phyloP scores from a whole-genome alignment of 768 basidiomycete genomes.

The Lenzites betulinus region DNA sequence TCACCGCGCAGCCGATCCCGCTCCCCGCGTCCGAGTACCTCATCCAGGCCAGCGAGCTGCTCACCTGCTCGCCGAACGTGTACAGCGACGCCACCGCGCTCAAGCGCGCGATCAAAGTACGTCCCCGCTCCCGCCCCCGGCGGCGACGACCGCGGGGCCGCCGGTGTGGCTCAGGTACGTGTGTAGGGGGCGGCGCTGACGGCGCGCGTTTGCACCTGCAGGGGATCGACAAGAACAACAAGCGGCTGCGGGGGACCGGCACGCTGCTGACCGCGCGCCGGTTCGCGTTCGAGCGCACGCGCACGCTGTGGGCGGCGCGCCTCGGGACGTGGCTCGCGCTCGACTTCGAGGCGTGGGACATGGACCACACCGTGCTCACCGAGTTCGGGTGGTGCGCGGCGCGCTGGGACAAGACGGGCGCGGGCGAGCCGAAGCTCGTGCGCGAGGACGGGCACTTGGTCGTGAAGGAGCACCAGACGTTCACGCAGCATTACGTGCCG shows the following conservation, averaged over 20 bases:
- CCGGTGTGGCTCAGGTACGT: background rate
- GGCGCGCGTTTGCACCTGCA: conserved; percentile 30
- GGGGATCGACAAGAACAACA: conserved; percentile 82
- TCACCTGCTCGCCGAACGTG: conserved; percentile 56
- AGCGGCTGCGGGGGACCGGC: conserved; percentile 67
- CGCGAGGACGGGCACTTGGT: conserved; percentile 62
- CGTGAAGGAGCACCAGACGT: conserved; percentile 62
- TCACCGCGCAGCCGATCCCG: conserved; percentile 65
- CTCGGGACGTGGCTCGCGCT: conserved; percentile 74
- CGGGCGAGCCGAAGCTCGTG: too few relatives aligned
- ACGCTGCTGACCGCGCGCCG: conserved; percentile 57
- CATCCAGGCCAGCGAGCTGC: conserved; percentile 57
- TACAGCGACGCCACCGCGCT: conserved; percentile 59
- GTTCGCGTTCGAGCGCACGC: conserved; percentile 66
- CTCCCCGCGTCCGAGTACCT: conserved; percentile 81
- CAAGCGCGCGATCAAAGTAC: conserved; percentile 61
- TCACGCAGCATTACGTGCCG: conserved; percentile 65
- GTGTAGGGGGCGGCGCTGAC: background rate
- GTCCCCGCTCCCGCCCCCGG: conserved; percentile 1
- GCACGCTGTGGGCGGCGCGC: conserved; percentile 62
- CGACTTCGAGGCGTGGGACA: conserved; percentile 86
- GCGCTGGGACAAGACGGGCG: conserved; percentile 56
- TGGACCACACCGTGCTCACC: conserved; percentile 68
- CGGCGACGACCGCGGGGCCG: background rate
- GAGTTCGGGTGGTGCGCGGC: conserved; percentile 80